Conservation (phyloP, 495 filamentous ascomycete species). For the Bathelium albidoporum region DNA sequence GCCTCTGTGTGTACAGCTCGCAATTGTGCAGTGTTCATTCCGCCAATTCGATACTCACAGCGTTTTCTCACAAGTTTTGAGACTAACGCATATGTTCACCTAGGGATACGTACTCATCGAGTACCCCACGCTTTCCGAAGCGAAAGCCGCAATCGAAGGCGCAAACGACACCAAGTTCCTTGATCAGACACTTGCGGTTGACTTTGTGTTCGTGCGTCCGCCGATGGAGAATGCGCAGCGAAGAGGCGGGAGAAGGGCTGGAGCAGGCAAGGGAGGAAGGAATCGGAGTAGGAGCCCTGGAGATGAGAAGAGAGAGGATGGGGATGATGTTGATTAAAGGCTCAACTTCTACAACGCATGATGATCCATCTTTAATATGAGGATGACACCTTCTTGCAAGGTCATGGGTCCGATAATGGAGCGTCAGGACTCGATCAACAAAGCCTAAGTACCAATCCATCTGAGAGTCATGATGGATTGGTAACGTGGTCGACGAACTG, state of each 20-base stretch:
- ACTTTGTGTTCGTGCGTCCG: slow-evolving; percentile 95
- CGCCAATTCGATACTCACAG: neutral
- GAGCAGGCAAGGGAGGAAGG: slow-evolving; percentile 45
- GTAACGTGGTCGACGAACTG: no score
- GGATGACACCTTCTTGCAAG: no score
- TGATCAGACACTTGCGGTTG: slow-evolving; percentile 82
- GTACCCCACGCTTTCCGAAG: slow-evolving; percentile 80
- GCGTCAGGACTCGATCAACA: no score
- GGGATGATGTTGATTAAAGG: slow-evolving; percentile 20
- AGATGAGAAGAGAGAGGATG: slow-evolving; percentile 15
- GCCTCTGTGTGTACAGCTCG: no score
- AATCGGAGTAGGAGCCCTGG: slow-evolving; percentile 50
- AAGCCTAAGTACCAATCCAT: no score
- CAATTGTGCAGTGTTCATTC: no score
- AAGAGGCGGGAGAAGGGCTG: slow-evolving; percentile 35
- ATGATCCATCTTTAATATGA: neutral
- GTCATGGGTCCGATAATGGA: no score
- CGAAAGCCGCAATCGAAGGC: slow-evolving; percentile 73
- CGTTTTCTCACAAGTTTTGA: no score
- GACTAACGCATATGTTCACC: neutral
- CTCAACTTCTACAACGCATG: neutral
- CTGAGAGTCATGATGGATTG: no score
- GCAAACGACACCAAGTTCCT: slow-evolving; percentile 74
- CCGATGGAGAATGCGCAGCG: slow-evolving; percentile 57
- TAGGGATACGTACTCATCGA: slow-evolving; percentile 93